Evolutionary conservation across 768 basidiomycete species (phyloP), one percentile per base, ranked within the genome.

Genomic region (Rhodotorula kratochvilovae): DNA sequence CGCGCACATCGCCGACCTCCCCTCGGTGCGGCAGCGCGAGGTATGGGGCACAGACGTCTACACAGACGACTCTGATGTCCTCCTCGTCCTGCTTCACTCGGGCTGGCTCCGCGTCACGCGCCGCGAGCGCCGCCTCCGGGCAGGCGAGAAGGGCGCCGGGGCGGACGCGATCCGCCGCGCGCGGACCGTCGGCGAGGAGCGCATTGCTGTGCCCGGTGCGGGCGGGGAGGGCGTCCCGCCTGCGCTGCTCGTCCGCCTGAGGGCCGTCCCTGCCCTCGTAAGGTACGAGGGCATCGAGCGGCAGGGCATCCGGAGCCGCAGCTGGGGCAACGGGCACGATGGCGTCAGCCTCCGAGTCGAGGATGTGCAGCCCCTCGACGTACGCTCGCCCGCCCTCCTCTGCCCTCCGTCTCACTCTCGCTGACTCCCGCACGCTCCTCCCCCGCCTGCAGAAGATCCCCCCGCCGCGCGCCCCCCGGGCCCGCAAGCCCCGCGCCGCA

Each of bases 251-350:
- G 80, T 83, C 8, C 79, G 63, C 42, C 63, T 83, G 8, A 62
- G 81, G 13, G 76, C 83, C 39, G 79, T 79, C 7, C 82, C 82
- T 16, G 68, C 77, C 59, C 67, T 83, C 33, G 68, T 83, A 2
- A 65, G 80, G 43, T 83, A 83, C 70, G 75, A 80, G 17, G 79
- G 80, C 13, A 76, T 79, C 8, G 77, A 81, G 63, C 48, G 80
- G 35, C 77, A 79, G 53, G 82, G 82, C 4, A 56, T 83, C 17
- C 73, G 66, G 62, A 81, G 80, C 51, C 68, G 82, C 51, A 77
- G 76, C 21, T 83, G 83, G 83, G 83, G 83, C 0, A 83, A 83
- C 72, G 80, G 80, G 11, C 83, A 83, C 70, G 82, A 83, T 66
- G 83, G 82, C 2, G 78, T 79, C 35, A 81, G 80, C 63, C 70